Percentiles rank a stretch among this genome's conserved stretches.
phyloP scores from a whole-genome alignment of 2,329 filamentous ascomycete species.

The Karstenula rhodostoma region DNA sequence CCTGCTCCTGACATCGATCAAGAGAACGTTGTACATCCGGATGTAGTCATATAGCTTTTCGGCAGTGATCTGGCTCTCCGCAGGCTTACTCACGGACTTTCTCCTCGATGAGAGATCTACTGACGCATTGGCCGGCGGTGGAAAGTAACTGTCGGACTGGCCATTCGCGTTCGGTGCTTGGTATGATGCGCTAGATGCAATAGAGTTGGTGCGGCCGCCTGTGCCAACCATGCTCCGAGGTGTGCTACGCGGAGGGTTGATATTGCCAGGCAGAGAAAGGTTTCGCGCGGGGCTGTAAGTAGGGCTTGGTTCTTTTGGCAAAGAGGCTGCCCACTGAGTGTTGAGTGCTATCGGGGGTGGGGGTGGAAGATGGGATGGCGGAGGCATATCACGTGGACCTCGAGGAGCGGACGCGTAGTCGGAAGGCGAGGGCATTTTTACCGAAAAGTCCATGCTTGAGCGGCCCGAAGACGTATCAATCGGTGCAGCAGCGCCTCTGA shows the following conservation, averaged over 20 bases:
- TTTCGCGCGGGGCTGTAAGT: constrained; percentile 82
- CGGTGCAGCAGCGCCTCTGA: constrained; percentile 34
- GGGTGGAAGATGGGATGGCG: constrained; percentile 31
- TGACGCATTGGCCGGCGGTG: constrained; percentile 31
- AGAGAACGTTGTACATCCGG: constrained; percentile 70
- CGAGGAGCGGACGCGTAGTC: constrained; percentile 49
- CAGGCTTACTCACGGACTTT: constrained; percentile 60
- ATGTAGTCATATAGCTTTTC: constrained; percentile 77
- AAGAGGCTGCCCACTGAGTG: constrained; percentile 60
- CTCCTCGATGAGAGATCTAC: constrained; percentile 32
- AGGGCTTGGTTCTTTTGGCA: constrained; percentile 76
- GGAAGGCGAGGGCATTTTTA: constrained; percentile 53
- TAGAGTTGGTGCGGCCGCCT: constrained; percentile 62
- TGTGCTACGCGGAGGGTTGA: constrained; percentile 71
- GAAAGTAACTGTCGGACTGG: constrained; percentile 54
- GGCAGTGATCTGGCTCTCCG: constrained; percentile 69
- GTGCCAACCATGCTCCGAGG: constrained; percentile 69
- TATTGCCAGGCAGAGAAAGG: constrained; percentile 70
- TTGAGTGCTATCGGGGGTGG: constrained; percentile 59
- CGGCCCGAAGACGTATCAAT: constrained; percentile 32
- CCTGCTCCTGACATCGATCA: constrained; percentile 86
- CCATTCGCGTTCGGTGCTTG: constrained; percentile 49
- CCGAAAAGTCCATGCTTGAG: constrained; percentile 41
- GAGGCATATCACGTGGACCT: constrained; percentile 65
- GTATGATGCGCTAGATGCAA: constrained; percentile 48